Evolutionary conservation across 352 stramenopile genomes (phyloP), one percentile per base, ranked within the genome.

Genomic region (Phytopythium mirpurense): DNA sequence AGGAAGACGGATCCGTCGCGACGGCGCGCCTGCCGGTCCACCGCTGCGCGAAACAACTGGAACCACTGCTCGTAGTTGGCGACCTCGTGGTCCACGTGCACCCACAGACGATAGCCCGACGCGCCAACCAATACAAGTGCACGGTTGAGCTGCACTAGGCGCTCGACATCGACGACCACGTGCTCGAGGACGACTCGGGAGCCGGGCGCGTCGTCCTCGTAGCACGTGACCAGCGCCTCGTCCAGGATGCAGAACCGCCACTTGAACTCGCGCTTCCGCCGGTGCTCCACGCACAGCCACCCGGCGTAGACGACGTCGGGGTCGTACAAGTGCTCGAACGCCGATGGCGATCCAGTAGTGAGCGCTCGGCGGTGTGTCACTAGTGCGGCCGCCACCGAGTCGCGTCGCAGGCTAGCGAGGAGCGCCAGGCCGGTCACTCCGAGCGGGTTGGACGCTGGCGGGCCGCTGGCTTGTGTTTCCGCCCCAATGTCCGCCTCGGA

Each of bases 241-340:
- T 82, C 63, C 7, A 82, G 59, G 38, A 82, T 50, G 34, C 72
- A 82, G 50, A 66, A 82, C 19, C 68, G 68, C 60, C 57, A 67
- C 19, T 36, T 56, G 52, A 82, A 82, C 40, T 32, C 50, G 21
- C 66, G 68, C 36, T 74, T 74, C 41, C 47, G 42, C 12, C 58
- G 35, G 27, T 54, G 56, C 48, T 68, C 53, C 38, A 80, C 55
- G 42, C 54, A 65, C 23, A 78, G 60, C 69, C 70, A 80, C 12
- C 72, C 69, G 26, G 60, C 57, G 47, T 62, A 67, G 26, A 75
- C 46, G 27, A 36, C 19, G 34, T 62, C 48, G 3, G 23, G 15
- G 11, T 24, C 29, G 32, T 27, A 24, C 24, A 56, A 18, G 26
- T 52, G 34, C 23, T 57, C 43, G n/a, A 59, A 52, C 10, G 55